Base-by-base conservation (phyloP, 805 yeast species). In the Deakozyma indianensis region DNA sequence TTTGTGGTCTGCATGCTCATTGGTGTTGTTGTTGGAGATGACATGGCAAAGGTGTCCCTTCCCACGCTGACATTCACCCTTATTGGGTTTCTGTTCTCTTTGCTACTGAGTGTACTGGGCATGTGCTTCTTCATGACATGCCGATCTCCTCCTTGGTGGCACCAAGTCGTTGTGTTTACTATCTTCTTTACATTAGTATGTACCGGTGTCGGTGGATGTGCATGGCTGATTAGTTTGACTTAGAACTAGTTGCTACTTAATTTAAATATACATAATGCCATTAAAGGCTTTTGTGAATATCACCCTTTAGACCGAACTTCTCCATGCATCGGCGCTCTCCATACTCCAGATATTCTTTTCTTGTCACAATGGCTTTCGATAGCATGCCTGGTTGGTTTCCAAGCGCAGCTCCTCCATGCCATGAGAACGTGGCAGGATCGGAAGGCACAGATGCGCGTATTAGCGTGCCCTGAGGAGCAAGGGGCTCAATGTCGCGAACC, bases 321-420 rank as follows among this genome's bases (percentile, higher is more conserved):
- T 70, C 69, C 44, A 73, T 70, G 48, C 77, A 71, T 66, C 75
- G 65, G 47, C 70, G 67, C 40, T 77, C 70, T 0, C 98, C 98
- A 56, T 84, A 80, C 60, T 92, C 98, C 51, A 75, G 70, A 55
- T 87, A 92, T 43, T 92, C 97, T 47, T 77, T 75, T 48, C 79
- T 75, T 0, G 94, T 72, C 4, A 92, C 77, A 45, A 77, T 69
- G 16, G 80, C 73, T 32, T 73, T 68, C 18, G 67, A 63, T 46
- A 71, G 66, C 32, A 58, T 44, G 2, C 58, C 66, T 4, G 45
- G 44, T 43, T 59, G 60, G 7, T 55, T 47, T 20, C 70, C 71
- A 44, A 80, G 67, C 3, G 53, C 48, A 14, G 66, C 57, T 44
- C 80, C 85, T 7, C 82, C 74, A 40, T 66, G 60, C 82, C 85